Conservation (phyloP, 2,329 filamentous ascomycete genomes). For the Fusarium tuaranense region DNA sequence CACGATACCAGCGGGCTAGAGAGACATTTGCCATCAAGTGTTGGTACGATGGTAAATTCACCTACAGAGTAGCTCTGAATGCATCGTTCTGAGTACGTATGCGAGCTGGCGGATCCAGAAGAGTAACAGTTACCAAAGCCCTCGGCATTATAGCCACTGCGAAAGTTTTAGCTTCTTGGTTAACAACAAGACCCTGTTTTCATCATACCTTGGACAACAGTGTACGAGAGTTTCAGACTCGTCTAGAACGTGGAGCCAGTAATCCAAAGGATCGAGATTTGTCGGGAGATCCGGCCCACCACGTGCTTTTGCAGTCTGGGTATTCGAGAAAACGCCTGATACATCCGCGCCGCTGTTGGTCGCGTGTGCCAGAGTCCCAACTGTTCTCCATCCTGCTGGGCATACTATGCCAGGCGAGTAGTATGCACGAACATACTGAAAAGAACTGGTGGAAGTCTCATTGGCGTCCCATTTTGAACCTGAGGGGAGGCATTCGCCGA, state of each 20-base stretch:
- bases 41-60: not conserved
- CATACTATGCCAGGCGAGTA: not conserved
- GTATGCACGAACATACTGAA: not conserved
- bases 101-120: not conserved
- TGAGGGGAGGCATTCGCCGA: not conserved
- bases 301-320: not conserved
- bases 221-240: not conserved
- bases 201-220: not conserved
- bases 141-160: slow-evolving; percentile 3
- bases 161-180: not conserved
- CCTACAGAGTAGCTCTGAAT: not conserved
- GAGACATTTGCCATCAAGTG: not conserved
- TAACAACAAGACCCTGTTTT: not conserved
- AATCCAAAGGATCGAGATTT: not conserved
- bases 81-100: not conserved
- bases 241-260: not conserved
- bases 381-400: not conserved
- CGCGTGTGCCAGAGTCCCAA: not conserved
- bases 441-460: not conserved
- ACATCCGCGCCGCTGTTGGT: not conserved
- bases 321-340: not conserved
- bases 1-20: not conserved
- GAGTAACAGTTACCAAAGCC: not conserved
- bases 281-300: not conserved
- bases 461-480: not conserved